These are phyloP conservation scores for Prunus salicina DNA, from an alignment of 306 rosid genomes.

Conservation along the genomic window DNA sequence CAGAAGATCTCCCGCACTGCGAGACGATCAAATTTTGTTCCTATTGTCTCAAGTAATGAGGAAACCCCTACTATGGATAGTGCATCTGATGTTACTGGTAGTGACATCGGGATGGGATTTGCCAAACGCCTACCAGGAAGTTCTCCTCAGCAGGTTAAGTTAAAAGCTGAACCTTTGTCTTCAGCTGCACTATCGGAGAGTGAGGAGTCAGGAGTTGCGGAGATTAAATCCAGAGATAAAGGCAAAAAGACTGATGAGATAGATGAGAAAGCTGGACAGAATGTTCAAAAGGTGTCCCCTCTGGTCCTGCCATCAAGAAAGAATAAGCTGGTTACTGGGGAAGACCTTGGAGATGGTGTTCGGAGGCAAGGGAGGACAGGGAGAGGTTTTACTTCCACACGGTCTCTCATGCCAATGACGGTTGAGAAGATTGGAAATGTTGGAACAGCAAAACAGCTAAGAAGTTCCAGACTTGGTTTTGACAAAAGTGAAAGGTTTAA, in stretches of 20 bases:
- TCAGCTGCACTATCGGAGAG: slow-evolving; percentile 85
- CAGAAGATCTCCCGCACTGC: slow-evolving; percentile 97
- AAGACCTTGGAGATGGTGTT: slow-evolving; percentile 92
- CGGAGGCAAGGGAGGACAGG: slow-evolving; percentile 98
- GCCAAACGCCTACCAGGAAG: slow-evolving; percentile 62
- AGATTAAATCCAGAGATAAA: slow-evolving; percentile 73
- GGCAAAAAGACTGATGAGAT: slow-evolving; percentile 63
- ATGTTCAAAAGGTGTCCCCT: slow-evolving; percentile 62
- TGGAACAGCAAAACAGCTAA: slow-evolving; percentile 93
- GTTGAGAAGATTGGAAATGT: slow-evolving; percentile 74
- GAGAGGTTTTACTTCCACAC: slow-evolving; percentile 59
- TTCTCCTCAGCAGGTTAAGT: slow-evolving; percentile 84
- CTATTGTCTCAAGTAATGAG: slow-evolving; percentile 71
- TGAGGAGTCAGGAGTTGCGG: slow-evolving; percentile 91
- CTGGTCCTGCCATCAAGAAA: slow-evolving; percentile 67
- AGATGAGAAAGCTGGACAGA: slow-evolving; percentile 73
- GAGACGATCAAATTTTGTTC: slow-evolving; percentile 76
- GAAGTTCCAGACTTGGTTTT: slow-evolving; percentile 78
- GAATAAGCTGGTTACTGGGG: slow-evolving; percentile 71
- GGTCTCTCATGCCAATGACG: slow-evolving; percentile 63
- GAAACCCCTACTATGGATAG: slow-evolving; percentile 67
- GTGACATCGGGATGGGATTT: slow-evolving; percentile 70
- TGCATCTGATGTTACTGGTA: slow-evolving; percentile 65
- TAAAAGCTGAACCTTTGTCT: slow-evolving; percentile 75
- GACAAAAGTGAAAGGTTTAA: slow-evolving; percentile 84